Evolutionary conservation across 2,329 filamentous ascomycete species (phyloP), one percentile per base, ranked within the genome.

Genomic region (Tolypocladium guangdongense): DNA sequence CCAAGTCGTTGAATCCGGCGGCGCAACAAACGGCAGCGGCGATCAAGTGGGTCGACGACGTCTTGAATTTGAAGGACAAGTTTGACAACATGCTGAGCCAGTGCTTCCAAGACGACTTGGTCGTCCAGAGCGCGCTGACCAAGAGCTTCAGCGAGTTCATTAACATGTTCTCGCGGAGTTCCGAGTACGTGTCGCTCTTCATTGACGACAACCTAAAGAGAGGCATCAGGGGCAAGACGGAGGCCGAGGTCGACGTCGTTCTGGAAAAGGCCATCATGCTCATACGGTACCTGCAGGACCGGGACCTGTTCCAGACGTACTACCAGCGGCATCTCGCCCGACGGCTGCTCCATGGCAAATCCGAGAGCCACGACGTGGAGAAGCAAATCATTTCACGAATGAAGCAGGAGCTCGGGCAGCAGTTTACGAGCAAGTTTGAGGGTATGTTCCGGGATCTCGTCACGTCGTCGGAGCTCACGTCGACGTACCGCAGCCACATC

Each of bases 371-470:
- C 58, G 92, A 96, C 63, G 89, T 90, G 1, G 93, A 99, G 71
- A 91, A 92, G 67, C 87, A 93, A 63, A 95, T 99, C 82, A 93
- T 99, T 51, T 87, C 86, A 0, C 88, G 92, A 58, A 96, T 99
- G 90, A 97, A 96, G 78, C 83, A 93, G 64, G 92, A 96, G 67
- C 83, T 97, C 51, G 93, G 93, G 39, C 95, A 95, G 67, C 86
- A 90, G 60, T 97, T 97, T 67, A 97, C 93, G 0, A 77, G 83
- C 63, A 95, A 95, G 66, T 82, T 99, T 46, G 93, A 99, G 66
- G 88, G 90, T 59, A 97, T 99, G 90, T 96, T 99, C 75, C 91
- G 90, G 70, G 93, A 99, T 64, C 91, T 97, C 81, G 83, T 86
- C 18, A 83, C 91, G 14, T 96, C 91, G 0, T 83, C 86, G 52